Percentiles rank a stretch among this genome's conserved stretches.
phyloP scores from a whole-genome alignment of 495 filamentous ascomycete genomes.

The Daldinia vernicosa region DNA sequence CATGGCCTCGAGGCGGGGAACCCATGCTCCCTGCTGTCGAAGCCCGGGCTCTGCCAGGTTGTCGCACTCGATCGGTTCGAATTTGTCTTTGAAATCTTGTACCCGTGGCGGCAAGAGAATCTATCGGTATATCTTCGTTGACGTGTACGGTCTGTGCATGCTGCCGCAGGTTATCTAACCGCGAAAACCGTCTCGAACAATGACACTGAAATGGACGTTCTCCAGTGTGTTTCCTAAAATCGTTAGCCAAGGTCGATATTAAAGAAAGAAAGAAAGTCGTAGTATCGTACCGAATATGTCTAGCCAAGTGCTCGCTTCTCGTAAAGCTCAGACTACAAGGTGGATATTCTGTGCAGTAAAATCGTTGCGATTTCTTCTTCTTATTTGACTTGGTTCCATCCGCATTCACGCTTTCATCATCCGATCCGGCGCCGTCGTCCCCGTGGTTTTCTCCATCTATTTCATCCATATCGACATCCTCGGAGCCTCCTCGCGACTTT shows the following conservation, averaged over 20 bases:
- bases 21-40: constrained; percentile 73
- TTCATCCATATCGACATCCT: constrained; percentile 80
- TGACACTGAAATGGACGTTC: constrained; percentile 98
- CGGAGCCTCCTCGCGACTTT: constrained; percentile 69
- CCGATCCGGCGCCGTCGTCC: constrained; percentile 75
- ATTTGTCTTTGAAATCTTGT: constrained; percentile 95
- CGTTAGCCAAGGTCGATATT: constrained; percentile 40
- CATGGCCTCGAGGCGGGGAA: constrained; percentile 77
- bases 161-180: constrained; percentile 93
- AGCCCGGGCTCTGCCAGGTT: constrained; percentile 75
- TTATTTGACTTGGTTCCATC: constrained; percentile 75
- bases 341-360: constrained; percentile 97
- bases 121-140: constrained; percentile 93
- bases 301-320: constrained; percentile 91
- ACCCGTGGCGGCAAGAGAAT: constrained; percentile 92
- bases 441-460: constrained; percentile 65
- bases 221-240: constrained; percentile 88
- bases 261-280: not conserved
- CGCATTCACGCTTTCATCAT: constrained; percentile 75
- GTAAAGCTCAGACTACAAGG: constrained; percentile 96
- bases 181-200: constrained; percentile 93
- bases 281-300: constrained; percentile 82
- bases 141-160: constrained; percentile 98
- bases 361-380: constrained; percentile 96
- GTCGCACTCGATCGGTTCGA: constrained; percentile 76